phyloP scores from a whole-genome alignment of 371 early-diverging fungal species.

The Syncephalis plumigaleata region DNA sequence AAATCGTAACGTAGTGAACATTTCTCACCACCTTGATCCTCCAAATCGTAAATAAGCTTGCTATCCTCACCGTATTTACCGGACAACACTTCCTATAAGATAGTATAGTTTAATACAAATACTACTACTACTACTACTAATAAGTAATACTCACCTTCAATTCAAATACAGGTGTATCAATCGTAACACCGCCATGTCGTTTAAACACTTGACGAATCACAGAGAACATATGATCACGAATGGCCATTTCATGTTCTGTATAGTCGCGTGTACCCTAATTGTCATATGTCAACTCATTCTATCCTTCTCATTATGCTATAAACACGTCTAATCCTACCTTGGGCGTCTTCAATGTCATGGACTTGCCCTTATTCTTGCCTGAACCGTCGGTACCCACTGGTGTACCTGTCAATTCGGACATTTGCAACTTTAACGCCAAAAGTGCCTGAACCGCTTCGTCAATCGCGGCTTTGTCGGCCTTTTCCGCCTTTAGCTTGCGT shows the following conservation, averaged over 20 bases:
- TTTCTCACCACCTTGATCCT: conserved; percentile 97
- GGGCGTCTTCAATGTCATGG: conserved; percentile 46
- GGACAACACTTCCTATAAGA: conserved; percentile 79
- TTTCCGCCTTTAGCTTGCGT: conserved; percentile 34
- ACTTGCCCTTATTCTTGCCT: conserved; percentile 16
- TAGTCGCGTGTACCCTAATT: conserved; percentile 98
- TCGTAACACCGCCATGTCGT: conserved; percentile 92
- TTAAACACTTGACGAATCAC: conserved; percentile 81
- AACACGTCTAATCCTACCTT: conserved; percentile 27
- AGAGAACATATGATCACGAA: conserved; percentile 80
- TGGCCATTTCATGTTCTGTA: conserved; percentile 83
- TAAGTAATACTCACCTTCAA: conserved; percentile 36
- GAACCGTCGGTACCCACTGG: conserved; percentile 7
- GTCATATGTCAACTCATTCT: too few species aligned
- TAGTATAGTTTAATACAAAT: too few species aligned
- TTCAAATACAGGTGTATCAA: conserved; percentile 99
- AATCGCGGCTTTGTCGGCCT: conserved; percentile 34
- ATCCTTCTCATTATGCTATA: neutral
- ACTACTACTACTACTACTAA: too few species aligned
- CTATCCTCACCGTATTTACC: conserved; percentile 99
- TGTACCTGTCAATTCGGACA: conserved; percentile 24
- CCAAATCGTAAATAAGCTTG: conserved; percentile 96
- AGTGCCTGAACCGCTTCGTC: conserved; percentile 36
- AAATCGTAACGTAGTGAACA: conserved; percentile 97
- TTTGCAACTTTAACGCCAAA: conserved; percentile 35